Evolutionary conservation across 257 asterid species (phyloP).

Genomic region (Prunella vulgaris): DNA sequence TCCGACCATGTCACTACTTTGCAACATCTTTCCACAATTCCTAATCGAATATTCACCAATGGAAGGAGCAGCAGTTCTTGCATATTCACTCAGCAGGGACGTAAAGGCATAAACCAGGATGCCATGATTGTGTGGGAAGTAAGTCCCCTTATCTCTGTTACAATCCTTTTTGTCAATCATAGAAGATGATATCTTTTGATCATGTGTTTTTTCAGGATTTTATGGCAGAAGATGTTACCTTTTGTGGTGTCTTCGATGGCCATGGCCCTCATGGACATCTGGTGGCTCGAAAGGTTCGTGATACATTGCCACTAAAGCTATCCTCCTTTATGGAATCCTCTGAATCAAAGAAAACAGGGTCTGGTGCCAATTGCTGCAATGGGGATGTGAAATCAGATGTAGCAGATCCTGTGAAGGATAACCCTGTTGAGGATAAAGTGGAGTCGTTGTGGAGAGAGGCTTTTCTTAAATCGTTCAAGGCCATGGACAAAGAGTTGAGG

Average conservation of each 20-base stretch:
- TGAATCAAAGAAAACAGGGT: constrained; percentile 51
- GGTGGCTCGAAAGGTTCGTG: constrained; percentile 94
- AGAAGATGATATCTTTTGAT: constrained; percentile 5
- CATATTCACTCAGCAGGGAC: constrained; percentile 96
- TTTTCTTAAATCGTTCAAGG: constrained; percentile 76
- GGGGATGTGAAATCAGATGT: constrained; percentile 55
- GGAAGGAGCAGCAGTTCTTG: constrained; percentile 79
- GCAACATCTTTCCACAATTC: constrained; percentile 71
- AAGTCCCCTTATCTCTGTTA: constrained; percentile 18
- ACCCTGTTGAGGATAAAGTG: constrained; percentile 43
- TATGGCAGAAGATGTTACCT: constrained; percentile 75
- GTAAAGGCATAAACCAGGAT: constrained; percentile 97
- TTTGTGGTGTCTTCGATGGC: constrained; percentile 95
- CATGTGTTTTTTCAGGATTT: constrained; percentile 55
- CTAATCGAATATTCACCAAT: constrained; percentile 71
- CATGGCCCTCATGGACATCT: constrained; percentile 98
- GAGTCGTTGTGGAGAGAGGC: constrained; percentile 79
- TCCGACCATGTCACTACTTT: constrained; percentile 58
- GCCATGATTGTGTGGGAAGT: constrained; percentile 99
- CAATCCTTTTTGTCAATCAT: neutral
- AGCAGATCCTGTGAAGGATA: constrained; percentile 57
- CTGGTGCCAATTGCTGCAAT: constrained; percentile 60
- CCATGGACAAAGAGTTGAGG: constrained; percentile 92
- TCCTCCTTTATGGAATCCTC: constrained; percentile 49
- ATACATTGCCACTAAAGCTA: constrained; percentile 68